Conservation (phyloP, 176 grass and related monocot species). For the Avena sativa region DNA sequence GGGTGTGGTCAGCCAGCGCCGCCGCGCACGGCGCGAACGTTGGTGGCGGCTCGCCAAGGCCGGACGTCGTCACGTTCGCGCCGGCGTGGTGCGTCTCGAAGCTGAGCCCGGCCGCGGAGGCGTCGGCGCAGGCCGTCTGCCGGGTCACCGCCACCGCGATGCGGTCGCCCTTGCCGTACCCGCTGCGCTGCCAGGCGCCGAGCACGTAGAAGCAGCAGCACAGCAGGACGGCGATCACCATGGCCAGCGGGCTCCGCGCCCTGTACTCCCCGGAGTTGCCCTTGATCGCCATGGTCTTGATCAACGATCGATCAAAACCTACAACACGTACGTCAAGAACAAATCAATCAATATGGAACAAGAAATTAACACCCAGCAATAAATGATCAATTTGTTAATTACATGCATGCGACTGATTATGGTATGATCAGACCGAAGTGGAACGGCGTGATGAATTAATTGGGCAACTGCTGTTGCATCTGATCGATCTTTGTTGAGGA, state of each 20-base stretch:
- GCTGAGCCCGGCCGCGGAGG: conserved; percentile 38
- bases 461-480: not conserved
- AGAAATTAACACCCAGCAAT: not conserved
- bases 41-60: not conserved
- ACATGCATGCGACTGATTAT: not conserved
- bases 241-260: conserved; percentile 59
- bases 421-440: conserved; percentile 5
- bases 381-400: conserved; percentile 1
- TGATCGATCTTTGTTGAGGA: not conserved
- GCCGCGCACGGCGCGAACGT: conserved; percentile 62
- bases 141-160: conserved; percentile 61
- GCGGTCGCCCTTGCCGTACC: conserved; percentile 75
- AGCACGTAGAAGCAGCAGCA: conserved; percentile 88
- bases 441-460: conserved; percentile 19
- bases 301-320: not conserved
- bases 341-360: conserved; percentile 4
- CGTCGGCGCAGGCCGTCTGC: conserved; percentile 49
- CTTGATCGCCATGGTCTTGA: conserved; percentile 65
- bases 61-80: conserved; percentile 5
- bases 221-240: conserved; percentile 63
- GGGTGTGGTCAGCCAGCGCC: conserved; percentile 80
- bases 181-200: conserved; percentile 79
- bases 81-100: conserved; percentile 70
- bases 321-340: conserved; percentile 26
- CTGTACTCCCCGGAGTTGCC: conserved; percentile 53